phyloP scores from a whole-genome alignment of 73 alveolate genomes.

The Stentor roeselii region DNA sequence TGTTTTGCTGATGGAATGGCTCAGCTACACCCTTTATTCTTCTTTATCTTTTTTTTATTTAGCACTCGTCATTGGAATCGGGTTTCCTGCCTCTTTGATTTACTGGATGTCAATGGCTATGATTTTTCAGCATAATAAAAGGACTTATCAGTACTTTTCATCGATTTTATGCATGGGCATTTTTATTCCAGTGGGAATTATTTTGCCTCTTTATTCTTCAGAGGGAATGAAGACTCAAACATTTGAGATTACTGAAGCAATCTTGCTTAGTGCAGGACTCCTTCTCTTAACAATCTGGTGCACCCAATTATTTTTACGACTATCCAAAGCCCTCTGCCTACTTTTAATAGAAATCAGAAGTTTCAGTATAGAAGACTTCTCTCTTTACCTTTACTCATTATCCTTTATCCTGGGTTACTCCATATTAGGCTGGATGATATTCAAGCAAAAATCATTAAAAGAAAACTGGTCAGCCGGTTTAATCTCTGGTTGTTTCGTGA shows the following conservation, averaged over 20 bases:
- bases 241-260: neutral
- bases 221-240: conserved; percentile 1
- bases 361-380: neutral
- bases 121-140: neutral
- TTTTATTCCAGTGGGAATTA: neutral
- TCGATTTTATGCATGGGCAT: neutral
- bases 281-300: neutral
- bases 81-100: neutral
- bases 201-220: conserved; percentile 6
- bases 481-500: neutral
- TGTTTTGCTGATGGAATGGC: neutral
- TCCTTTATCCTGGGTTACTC: neutral
- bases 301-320: neutral
- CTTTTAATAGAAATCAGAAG: neutral
- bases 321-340: neutral
- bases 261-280: neutral
- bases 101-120: conserved; percentile 3
- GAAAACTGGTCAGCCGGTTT: neutral
- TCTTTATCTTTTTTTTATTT: neutral
- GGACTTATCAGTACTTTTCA: neutral
- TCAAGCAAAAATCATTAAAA: neutral
- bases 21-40: neutral
- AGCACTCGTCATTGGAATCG: neutral
- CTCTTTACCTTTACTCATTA: neutral
- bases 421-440: neutral